Evolutionary conservation across 192 early-diverging fungal genomes (phyloP).

Genomic region (Dissophora ornata): DNA sequence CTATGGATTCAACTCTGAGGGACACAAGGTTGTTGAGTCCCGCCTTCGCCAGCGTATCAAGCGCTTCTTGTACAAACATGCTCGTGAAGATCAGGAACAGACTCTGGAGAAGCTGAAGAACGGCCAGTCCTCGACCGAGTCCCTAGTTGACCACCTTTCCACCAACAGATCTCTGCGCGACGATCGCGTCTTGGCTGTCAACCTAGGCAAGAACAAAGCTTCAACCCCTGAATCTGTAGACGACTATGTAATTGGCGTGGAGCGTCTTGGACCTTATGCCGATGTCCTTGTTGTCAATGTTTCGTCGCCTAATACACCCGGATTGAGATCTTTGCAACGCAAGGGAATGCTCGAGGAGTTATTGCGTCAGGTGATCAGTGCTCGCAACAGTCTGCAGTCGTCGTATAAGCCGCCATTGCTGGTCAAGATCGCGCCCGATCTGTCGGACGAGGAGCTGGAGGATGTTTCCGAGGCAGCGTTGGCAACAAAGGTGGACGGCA

Average conservation of each 20-base stretch:
- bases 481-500: constrained; percentile 80
- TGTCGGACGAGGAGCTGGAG: constrained; percentile 74
- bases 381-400: constrained; percentile 55
- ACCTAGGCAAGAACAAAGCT: constrained; percentile 90
- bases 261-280: constrained; percentile 77
- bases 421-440: constrained; percentile 94
- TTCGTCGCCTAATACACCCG: constrained; percentile 89
- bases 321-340: constrained; percentile 77
- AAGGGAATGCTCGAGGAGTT: constrained; percentile 77
- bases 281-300: constrained; percentile 94
- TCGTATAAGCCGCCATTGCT: constrained; percentile 75
- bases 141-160: constrained; percentile 48
- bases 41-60: constrained; percentile 81
- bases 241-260: constrained; percentile 87
- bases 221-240: constrained; percentile 71
- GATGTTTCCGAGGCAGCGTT: constrained; percentile 84
- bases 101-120: constrained; percentile 57
- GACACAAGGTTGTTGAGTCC: constrained; percentile 68
- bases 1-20: constrained; percentile 91
- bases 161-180: constrained; percentile 68
- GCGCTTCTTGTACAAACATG: constrained; percentile 60
- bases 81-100: constrained; percentile 60
- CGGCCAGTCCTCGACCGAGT: constrained; percentile 41
- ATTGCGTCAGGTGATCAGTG: constrained; percentile 71
- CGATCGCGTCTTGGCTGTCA: constrained; percentile 80